Evolutionary conservation across 2,329 filamentous ascomycete genomes (phyloP).

Genomic region (Colletotrichum destructivum): DNA sequence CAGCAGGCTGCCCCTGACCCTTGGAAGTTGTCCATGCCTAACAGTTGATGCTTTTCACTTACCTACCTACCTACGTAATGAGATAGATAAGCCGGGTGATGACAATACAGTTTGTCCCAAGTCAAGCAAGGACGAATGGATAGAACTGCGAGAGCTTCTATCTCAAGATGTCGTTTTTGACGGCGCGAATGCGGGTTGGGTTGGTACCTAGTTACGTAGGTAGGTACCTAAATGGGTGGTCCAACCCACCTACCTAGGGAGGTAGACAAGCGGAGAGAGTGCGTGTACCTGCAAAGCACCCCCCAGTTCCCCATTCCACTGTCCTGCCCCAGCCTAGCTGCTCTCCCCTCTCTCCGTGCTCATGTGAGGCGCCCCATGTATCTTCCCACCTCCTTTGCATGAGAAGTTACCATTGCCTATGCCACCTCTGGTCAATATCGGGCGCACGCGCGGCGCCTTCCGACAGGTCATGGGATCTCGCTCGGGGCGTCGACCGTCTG

Average conservation of each 20-base stretch:
- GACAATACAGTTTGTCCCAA: no score
- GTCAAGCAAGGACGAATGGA: no score
- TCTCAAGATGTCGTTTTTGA: neutral
- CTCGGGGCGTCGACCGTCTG: slow-evolving; percentile 28
- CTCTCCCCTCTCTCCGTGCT: neutral
- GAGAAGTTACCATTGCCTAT: neutral
- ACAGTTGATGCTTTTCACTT: neutral
- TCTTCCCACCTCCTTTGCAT: neutral
- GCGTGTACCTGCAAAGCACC: neutral
- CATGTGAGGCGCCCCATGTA: neutral
- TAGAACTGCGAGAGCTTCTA: neutral
- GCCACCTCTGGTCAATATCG: neutral
- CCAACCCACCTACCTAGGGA: neutral
- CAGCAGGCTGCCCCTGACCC: neutral
- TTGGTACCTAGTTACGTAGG: neutral
- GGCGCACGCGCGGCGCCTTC: slow-evolving; percentile 34
- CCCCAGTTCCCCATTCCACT: neutral
- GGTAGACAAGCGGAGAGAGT: neutral
- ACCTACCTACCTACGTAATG: no score
- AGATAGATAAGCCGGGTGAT: neutral
- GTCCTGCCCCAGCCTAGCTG: neutral
- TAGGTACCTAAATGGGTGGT: no score
- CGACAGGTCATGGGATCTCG: slow-evolving; percentile 35
- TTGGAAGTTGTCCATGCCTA: neutral
- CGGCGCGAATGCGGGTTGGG: neutral